phyloP scores from a whole-genome alignment of 495 filamentous ascomycete genomes.

The Cudoniella acicularis region DNA sequence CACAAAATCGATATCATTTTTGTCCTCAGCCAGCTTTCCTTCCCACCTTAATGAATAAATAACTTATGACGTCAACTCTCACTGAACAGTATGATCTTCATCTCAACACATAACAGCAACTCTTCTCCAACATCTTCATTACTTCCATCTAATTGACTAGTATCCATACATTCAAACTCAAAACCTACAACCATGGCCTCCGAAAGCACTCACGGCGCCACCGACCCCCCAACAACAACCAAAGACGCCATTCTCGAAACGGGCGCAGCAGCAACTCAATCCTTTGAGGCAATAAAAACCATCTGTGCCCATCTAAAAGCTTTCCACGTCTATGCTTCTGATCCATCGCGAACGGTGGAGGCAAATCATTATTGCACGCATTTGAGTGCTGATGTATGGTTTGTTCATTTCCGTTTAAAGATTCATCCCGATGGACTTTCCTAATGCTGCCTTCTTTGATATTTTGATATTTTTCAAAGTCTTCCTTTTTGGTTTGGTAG shows the following conservation, averaged over 20 bases:
- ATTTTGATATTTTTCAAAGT: constrained; percentile 13
- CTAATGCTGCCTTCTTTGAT: too few species aligned
- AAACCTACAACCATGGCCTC: not conserved
- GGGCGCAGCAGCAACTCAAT: constrained; percentile 52
- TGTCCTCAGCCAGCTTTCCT: too few species aligned
- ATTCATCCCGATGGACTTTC: too few species aligned
- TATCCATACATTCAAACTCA: too few species aligned
- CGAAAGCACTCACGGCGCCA: constrained; percentile 21
- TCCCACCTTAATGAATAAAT: too few species aligned
- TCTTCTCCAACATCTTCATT: too few species aligned
- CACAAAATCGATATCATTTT: too few species aligned
- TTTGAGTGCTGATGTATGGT: constrained; percentile 51
- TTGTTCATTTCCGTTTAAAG: too few species aligned
- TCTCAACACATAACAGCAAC: too few species aligned
- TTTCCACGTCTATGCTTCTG: constrained; percentile 36
- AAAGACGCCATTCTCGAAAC: constrained; percentile 63
- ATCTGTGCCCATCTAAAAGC: constrained; percentile 54
- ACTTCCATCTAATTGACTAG: too few species aligned
- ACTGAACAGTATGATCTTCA: not conserved
- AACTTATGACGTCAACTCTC: constrained; percentile 11
- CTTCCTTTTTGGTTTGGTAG: not conserved
- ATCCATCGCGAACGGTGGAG: constrained; percentile 29
- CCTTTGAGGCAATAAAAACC: constrained; percentile 68
- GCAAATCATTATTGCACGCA: constrained; percentile 37
- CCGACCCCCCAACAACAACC: constrained; percentile 47